Percentiles rank a stretch among this genome's conserved stretches.
Evolutionary conservation across 23 red algal genomes (phyloP).

Genomic region (Gracilariopsis chorda): DNA sequence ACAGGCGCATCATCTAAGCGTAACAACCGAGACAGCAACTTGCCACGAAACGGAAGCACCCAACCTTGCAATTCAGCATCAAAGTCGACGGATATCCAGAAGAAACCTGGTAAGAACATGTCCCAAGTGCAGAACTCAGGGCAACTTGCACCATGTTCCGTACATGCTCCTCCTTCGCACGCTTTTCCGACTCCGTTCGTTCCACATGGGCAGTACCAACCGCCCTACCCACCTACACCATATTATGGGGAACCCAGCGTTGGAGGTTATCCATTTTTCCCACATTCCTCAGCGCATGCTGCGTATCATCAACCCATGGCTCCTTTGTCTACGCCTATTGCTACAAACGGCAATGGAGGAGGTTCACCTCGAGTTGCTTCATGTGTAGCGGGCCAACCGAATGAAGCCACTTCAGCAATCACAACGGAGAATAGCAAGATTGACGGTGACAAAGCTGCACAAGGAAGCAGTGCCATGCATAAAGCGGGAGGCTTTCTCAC

Average conservation of each 20-base stretch:
- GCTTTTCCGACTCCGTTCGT: not conserved
- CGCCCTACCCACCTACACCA: not conserved
- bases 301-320: not conserved
- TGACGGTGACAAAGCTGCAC: not conserved
- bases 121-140: not conserved
- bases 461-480: not conserved
- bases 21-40: not conserved
- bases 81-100: not conserved
- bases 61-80: not conserved
- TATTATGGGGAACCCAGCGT: not conserved
- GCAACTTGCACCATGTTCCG: not conserved
- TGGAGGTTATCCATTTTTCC: not conserved
- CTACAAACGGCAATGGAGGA: not conserved
- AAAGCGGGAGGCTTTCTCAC: not conserved
- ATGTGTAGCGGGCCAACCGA: not conserved
- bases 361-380: not conserved
- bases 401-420: not conserved
- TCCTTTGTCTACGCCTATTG: not conserved
- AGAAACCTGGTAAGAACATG: not conserved
- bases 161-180: not conserved
- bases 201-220: not conserved
- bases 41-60: not conserved
- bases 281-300: not conserved
- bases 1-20: not conserved
- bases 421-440: constrained; percentile 8